phyloP scores from a whole-genome alignment of 257 asterid species.

The Solanum stenotomum region DNA sequence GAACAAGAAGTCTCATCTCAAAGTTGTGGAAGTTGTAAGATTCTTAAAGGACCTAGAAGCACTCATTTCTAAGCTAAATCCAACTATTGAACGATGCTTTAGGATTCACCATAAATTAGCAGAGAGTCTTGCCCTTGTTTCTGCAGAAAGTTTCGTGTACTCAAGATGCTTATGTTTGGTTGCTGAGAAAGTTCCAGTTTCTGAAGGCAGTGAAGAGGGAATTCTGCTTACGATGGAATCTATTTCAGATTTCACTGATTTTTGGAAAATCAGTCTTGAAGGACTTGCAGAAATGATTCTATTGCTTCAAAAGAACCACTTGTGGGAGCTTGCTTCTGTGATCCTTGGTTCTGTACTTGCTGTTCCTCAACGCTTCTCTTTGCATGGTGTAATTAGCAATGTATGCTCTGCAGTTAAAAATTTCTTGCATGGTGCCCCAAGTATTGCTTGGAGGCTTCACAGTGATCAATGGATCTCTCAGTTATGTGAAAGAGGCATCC shows the following conservation, averaged over 20 bases:
- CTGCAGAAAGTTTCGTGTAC: constrained; percentile 78
- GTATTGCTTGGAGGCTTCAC: constrained; percentile 65
- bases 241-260: constrained; percentile 21
- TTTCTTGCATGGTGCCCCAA: constrained; percentile 66
- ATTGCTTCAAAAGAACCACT: constrained; percentile 53
- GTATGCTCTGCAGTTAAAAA: constrained; percentile 51
- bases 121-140: constrained; percentile 42
- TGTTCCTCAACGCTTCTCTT: constrained; percentile 40
- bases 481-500: constrained; percentile 53
- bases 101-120: constrained; percentile 63
- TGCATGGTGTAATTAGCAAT: constrained; percentile 43
- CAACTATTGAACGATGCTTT: constrained; percentile 67
- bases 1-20: constrained; percentile 31
- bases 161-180: constrained; percentile 40
- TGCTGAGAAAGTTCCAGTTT: constrained; percentile 23
- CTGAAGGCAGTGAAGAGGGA: constrained; percentile 26
- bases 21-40: constrained; percentile 35
- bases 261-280: constrained; percentile 55
- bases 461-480: constrained; percentile 60
- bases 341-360: constrained; percentile 61
- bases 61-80: constrained; percentile 51
- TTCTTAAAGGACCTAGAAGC: constrained; percentile 42
- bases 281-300: constrained; percentile 52
- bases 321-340: constrained; percentile 84
- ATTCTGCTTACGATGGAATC: constrained; percentile 12